A percentile compares a stretch with the other conserved stretches of the same genome.
Conservation (phyloP, 768 basidiomycete species). For the Leccinum disarticulatum region DNA sequence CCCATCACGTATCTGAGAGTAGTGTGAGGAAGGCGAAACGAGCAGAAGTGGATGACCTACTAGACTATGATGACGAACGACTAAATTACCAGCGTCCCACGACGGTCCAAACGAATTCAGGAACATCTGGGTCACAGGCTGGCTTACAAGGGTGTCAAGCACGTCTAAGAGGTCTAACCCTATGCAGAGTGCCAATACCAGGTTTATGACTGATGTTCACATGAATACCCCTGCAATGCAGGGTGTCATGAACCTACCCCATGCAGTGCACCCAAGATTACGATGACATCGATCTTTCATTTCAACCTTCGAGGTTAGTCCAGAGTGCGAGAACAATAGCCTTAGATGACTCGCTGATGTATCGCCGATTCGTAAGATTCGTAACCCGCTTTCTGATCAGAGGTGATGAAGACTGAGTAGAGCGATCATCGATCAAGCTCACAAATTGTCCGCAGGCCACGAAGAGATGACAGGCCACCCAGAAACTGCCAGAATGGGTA, state of each 20-base stretch:
- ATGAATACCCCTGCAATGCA: constrained; percentile 9
- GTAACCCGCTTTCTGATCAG: no score
- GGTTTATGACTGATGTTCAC: constrained; percentile 39
- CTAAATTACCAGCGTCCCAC: constrained; percentile 49
- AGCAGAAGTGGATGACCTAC: constrained; percentile 24
- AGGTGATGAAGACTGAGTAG: no score
- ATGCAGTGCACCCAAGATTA: constrained; percentile 18
- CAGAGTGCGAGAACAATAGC: constrained; percentile 29
- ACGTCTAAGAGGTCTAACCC: constrained; percentile 44
- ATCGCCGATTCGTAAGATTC: constrained; percentile 22
- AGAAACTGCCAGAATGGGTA: no score
- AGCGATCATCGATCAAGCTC: no score
- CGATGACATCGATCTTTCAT: constrained; percentile 35
- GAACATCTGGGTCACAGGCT: constrained; percentile 41
- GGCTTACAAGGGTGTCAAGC: constrained; percentile 27
- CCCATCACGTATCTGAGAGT: constrained; percentile 44
- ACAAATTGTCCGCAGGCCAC: no score
- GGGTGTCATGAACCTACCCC: no score
- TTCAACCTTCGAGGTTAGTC: not conserved
- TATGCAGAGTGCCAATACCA: constrained; percentile 56
- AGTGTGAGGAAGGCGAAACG: not conserved
- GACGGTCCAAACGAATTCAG: constrained; percentile 40
- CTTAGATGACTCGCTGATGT: constrained; percentile 54
- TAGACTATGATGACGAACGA: constrained; percentile 49
- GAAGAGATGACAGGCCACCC: no score